Evolutionary conservation across 345 rosid genomes (phyloP).

Genomic region (Gossypioides kirkii): DNA sequence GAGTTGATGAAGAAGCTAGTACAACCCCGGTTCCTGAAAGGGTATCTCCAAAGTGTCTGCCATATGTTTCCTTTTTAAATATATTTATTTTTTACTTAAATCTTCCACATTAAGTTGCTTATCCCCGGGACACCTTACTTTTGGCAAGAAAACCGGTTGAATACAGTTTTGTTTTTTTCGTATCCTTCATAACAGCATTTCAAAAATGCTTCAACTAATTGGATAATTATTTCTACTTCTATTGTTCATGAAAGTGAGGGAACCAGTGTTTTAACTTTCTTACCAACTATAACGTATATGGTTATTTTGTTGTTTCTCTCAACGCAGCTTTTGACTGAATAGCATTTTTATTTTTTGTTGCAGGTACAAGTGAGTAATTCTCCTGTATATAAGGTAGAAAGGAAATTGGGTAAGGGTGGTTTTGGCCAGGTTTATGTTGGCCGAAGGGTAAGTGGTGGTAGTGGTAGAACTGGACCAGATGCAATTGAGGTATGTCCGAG

Average conservation of each 20-base stretch:
- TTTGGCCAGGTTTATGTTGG: constrained; percentile 99
- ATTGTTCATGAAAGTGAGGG: background rate
- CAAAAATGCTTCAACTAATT: background rate
- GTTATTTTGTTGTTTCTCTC: background rate
- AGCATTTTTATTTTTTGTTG: background rate
- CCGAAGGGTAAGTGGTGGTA: constrained; percentile 62
- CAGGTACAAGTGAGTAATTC: constrained; percentile 94
- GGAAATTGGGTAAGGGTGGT: constrained; percentile 95
- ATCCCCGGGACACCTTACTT: background rate
- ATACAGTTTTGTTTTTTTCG: background rate
- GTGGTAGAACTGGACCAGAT: constrained; percentile 67
- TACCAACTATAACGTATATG: background rate
- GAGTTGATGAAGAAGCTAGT: constrained; percentile 74
- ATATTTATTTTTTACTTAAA: background rate
- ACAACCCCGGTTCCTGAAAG: constrained; percentile 82
- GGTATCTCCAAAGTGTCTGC: constrained; percentile 38
- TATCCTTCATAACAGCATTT: constrained; percentile 3
- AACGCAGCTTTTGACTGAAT: background rate
- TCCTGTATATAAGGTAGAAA: constrained; percentile 75
- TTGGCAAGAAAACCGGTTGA: background rate
- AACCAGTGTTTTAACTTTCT: background rate
- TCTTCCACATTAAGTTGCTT: background rate
- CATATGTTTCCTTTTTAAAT: background rate
- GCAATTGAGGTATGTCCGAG: constrained; percentile 58
- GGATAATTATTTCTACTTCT: background rate